Evolutionary conservation across 306 rosid species (phyloP).

Genomic region (Acacia confusa): DNA sequence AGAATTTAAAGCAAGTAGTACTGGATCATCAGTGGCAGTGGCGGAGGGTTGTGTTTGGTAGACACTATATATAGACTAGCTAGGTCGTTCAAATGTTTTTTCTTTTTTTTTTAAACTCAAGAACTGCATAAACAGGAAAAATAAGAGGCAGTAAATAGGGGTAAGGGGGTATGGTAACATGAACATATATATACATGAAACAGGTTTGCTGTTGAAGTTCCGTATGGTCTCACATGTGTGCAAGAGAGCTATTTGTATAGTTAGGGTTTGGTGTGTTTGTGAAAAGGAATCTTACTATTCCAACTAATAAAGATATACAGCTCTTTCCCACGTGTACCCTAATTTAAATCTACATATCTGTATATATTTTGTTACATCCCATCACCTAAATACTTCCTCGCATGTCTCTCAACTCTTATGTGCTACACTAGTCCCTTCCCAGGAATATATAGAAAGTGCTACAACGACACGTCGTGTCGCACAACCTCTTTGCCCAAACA

Average conservation of each 20-base stretch:
- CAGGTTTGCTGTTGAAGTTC: neutral
- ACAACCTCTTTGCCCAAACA: conserved; percentile 21
- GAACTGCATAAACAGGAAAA: neutral
- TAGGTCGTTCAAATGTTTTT: neutral
- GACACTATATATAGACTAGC: neutral
- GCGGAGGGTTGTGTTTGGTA: conserved; percentile 11
- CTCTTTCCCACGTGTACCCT: conserved; percentile 5
- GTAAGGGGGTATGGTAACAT: neutral
- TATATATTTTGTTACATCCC: conserved; percentile 18
- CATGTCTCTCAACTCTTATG: conserved; percentile 15
- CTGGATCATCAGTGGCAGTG: neutral
- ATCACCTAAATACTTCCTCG: conserved; percentile 22
- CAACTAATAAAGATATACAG: neutral
- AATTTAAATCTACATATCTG: neutral
- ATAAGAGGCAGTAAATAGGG: neutral
- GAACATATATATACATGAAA: neutral
- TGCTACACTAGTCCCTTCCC: conserved; percentile 17
- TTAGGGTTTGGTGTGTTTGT: conserved; percentile 22
- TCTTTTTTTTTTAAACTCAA: too few species aligned
- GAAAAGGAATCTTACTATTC: conserved; percentile 39
- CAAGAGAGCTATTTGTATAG: conserved; percentile 30
- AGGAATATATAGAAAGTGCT: conserved; percentile 38
- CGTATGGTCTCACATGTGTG: conserved; percentile 6
- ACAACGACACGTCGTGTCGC: conserved; percentile 35
- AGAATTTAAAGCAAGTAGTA: neutral